Evolutionary conservation across 1,139 yeast species (phyloP).

Genomic region (Pichia sp.): DNA sequence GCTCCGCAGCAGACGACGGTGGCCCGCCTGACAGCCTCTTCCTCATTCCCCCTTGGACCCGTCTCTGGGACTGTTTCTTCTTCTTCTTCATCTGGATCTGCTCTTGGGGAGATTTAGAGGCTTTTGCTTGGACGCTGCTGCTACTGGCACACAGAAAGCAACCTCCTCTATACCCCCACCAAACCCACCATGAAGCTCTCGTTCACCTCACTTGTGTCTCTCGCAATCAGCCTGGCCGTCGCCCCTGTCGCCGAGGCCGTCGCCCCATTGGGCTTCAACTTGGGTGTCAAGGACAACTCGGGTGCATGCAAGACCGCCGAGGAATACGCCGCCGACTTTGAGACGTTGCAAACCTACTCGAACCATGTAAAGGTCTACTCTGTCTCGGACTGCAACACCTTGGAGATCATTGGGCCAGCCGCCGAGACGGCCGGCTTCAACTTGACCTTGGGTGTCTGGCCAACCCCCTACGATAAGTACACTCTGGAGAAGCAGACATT

Average conservation of each 20-base stretch:
- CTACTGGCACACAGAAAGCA: neutral
- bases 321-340: constrained; percentile 65
- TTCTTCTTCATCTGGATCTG: constrained; percentile 11
- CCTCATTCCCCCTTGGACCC: neutral
- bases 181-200: constrained; percentile 26
- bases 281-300: constrained; percentile 67
- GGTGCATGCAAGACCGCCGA: constrained; percentile 68
- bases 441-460: constrained; percentile 83
- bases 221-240: constrained; percentile 31
- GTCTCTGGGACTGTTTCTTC: neutral
- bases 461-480: constrained; percentile 73
- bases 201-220: constrained; percentile 27
- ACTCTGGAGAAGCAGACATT: constrained; percentile 67
- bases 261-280: constrained; percentile 49
- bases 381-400: constrained; percentile 81
- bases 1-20: too few species aligned
- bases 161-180: neutral
- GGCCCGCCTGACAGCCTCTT: neutral
- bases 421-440: constrained; percentile 69
- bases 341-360: constrained; percentile 51
- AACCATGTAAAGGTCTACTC: constrained; percentile 75
- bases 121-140: too few species aligned
- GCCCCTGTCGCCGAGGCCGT: constrained; percentile 13
- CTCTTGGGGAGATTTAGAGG: too few species aligned
- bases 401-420: constrained; percentile 80